phyloP scores from a whole-genome alignment of 805 yeast species.

The Ogataea haglerorum region DNA sequence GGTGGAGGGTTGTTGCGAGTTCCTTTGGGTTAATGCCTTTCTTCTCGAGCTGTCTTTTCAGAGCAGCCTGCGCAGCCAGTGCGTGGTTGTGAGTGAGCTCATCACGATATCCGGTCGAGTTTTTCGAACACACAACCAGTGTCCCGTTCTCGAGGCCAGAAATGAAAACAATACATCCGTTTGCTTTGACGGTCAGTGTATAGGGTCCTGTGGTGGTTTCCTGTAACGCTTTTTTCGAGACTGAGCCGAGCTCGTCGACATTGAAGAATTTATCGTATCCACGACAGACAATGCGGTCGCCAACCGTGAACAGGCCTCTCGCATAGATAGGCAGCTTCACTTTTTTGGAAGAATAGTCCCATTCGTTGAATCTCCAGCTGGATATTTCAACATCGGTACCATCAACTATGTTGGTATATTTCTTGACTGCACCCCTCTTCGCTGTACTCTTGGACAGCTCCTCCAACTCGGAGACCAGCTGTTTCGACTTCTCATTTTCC shows the following conservation, averaged over 20 bases:
- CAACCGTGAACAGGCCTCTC: conserved; percentile 71
- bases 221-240: conserved; percentile 48
- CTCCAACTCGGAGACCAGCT: conserved; percentile 16
- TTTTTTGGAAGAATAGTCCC: conserved; percentile 68
- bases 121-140: conserved; percentile 84
- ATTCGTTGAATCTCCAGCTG: conserved; percentile 85
- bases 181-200: conserved; percentile 77
- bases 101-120: conserved; percentile 65
- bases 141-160: conserved; percentile 75
- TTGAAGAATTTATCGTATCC: conserved; percentile 97
- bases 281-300: conserved; percentile 57
- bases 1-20: conserved; percentile 54
- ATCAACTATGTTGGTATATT: conserved; percentile 20
- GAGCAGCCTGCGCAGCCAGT: conserved; percentile 57
- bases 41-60: conserved; percentile 49
- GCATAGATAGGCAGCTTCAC: conserved; percentile 67
- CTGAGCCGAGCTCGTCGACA: conserved; percentile 56
- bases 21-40: conserved; percentile 40
- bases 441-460: conserved; percentile 5
- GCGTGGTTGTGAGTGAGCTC: conserved; percentile 64
- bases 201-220: conserved; percentile 68
- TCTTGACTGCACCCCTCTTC: conserved; percentile 27
- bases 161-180: conserved; percentile 88
- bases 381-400: conserved; percentile 22
- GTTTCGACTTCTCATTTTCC: conserved; percentile 1